Evolutionary conservation across 1,284 basidiomycete species (phyloP).

Genomic region (Rhodotorula glutinis): DNA sequence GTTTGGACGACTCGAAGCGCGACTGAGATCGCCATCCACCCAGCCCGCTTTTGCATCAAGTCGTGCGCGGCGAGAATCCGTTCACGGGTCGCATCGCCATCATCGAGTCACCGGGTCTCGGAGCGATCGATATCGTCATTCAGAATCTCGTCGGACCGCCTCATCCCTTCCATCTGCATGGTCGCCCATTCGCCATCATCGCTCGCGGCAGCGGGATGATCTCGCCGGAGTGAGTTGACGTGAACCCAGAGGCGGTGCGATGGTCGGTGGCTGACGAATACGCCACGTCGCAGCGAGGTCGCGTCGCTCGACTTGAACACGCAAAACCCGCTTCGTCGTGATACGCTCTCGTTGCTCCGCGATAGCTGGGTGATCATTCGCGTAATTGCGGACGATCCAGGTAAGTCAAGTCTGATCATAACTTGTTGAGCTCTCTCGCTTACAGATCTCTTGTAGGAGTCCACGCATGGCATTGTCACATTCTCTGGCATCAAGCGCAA

Average conservation of each 20-base stretch:
- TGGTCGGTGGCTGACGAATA: too few relatives aligned
- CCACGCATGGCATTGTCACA: neutral
- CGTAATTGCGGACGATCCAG: slow-evolving; percentile 29
- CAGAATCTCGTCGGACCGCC: slow-evolving; percentile 47
- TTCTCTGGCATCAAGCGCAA: slow-evolving; percentile 7
- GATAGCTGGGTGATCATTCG: slow-evolving; percentile 44
- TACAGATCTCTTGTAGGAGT: neutral
- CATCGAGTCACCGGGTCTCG: slow-evolving; percentile 37
- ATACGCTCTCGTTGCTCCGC: slow-evolving; percentile 46
- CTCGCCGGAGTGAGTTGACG: neutral
- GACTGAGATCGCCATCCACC: slow-evolving; percentile 26
- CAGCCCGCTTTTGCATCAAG: slow-evolving; percentile 43
- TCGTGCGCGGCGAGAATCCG: slow-evolving; percentile 37
- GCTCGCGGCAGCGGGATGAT: slow-evolving; percentile 46
- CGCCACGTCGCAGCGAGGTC: slow-evolving; percentile 11
- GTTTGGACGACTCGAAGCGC: neutral
- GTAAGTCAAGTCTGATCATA: neutral
- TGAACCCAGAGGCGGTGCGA: too few relatives aligned
- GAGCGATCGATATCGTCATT: slow-evolving; percentile 42
- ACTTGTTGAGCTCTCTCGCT: too few relatives aligned
- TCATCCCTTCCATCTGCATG: slow-evolving; percentile 49
- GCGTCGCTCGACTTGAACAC: slow-evolving; percentile 38
- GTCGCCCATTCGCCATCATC: slow-evolving; percentile 43
- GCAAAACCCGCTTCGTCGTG: slow-evolving; percentile 48
- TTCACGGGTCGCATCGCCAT: slow-evolving; percentile 14